Evolutionary conservation across 805 yeast species (phyloP).

Genomic region (Saccharomycopsis malanga): DNA sequence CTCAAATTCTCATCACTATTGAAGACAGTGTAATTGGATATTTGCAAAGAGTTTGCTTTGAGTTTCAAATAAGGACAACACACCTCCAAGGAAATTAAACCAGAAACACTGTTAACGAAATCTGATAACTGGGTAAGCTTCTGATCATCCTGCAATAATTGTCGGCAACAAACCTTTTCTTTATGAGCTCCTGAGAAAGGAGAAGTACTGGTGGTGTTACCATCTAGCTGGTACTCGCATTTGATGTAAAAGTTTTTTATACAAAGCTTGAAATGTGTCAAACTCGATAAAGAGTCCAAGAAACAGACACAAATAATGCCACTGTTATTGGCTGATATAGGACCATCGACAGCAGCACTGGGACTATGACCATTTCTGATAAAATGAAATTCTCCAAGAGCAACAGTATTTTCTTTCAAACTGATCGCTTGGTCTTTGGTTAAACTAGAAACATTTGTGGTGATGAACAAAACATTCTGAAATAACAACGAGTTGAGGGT

Average conservation of each 20-base stretch:
- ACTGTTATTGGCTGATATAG: too few relatives aligned
- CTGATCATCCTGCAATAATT: background rate
- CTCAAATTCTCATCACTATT: background rate
- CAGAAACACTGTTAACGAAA: background rate
- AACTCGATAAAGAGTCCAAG: background rate
- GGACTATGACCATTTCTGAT: background rate
- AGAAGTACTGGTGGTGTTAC: background rate
- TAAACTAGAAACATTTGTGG: background rate
- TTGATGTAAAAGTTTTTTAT: background rate
- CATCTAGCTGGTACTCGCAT: background rate
- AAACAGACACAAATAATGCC: conserved; percentile 2
- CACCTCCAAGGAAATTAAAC: background rate
- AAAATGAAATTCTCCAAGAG: background rate
- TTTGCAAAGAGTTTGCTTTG: background rate
- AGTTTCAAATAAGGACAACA: conserved; percentile 6
- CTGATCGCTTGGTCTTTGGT: conserved; percentile 1
- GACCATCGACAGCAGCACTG: background rate
- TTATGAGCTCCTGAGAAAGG: background rate
- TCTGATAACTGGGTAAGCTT: background rate
- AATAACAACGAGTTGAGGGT: conserved; percentile 1
- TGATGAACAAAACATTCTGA: conserved; percentile 1
- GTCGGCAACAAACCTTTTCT: background rate
- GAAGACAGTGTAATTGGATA: background rate
- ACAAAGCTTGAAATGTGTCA: background rate
- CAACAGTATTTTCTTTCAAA: background rate